Conservation (phyloP, 495 filamentous ascomycete species). For the Talaromyces ruber region DNA sequence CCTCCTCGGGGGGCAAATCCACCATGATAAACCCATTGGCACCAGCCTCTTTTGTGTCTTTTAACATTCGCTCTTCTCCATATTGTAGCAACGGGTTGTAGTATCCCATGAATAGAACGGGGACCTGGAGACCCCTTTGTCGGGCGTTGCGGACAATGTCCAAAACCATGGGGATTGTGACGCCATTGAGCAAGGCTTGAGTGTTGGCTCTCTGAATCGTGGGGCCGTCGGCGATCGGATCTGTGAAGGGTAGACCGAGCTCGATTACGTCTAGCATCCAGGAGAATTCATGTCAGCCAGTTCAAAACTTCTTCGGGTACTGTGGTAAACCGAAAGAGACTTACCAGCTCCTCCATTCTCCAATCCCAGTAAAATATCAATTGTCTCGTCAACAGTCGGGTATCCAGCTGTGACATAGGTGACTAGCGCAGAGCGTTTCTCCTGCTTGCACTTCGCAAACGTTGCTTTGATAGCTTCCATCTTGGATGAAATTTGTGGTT, state of each 20-base stretch:
- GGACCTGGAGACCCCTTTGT: constrained; percentile 63
- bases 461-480: constrained; percentile 81
- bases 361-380: constrained; percentile 77
- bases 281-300: background rate
- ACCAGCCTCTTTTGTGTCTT: constrained; percentile 76
- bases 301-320: background rate
- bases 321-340: constrained; percentile 9
- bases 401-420: constrained; percentile 96
- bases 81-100: constrained; percentile 93
- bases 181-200: constrained; percentile 78
- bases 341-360: constrained; percentile 88
- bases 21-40: constrained; percentile 98
- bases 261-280: constrained; percentile 29
- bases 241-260: constrained; percentile 84
- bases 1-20: constrained; percentile 94
- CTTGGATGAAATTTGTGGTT: constrained; percentile 8
- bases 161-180: constrained; percentile 68
- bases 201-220: constrained; percentile 91
- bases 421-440: constrained; percentile 63
- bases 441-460: constrained; percentile 79
- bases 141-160: constrained; percentile 73
- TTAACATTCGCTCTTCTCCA: constrained; percentile 80
- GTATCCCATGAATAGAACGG: constrained; percentile 95
- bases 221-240: constrained; percentile 92
- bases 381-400: constrained; percentile 71